Conservation (phyloP, 2,329 filamentous ascomycete species). For the Monosporascus sp. region DNA sequence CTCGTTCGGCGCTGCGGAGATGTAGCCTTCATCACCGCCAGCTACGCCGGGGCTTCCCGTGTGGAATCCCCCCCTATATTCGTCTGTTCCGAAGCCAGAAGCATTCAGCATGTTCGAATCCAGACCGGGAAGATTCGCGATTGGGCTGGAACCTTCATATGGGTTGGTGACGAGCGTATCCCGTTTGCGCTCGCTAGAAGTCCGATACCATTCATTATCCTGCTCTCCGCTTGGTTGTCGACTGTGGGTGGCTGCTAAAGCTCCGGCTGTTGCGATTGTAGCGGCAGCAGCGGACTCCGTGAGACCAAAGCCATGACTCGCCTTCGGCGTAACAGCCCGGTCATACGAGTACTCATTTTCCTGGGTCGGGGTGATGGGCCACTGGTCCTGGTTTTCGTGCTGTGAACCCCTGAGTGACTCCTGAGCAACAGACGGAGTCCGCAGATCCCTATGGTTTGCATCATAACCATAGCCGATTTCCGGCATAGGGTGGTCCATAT, state of each 20-base stretch:
- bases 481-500: constrained; percentile 65
- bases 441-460: constrained; percentile 54
- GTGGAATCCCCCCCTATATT: constrained; percentile 43
- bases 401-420: constrained; percentile 59
- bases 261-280: constrained; percentile 46
- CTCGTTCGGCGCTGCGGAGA: constrained; percentile 64
- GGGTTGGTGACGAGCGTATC: constrained; percentile 64
- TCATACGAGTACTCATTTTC: constrained; percentile 24
- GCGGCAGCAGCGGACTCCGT: constrained; percentile 47
- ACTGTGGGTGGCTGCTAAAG: constrained; percentile 42
- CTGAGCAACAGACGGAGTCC: constrained; percentile 77
- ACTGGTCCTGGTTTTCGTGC: constrained; percentile 22
- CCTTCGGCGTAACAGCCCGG: constrained; percentile 23
- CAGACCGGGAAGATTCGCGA: constrained; percentile 49
- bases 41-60: constrained; percentile 55
- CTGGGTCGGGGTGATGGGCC: constrained; percentile 30
- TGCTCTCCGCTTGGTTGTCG: constrained; percentile 52
- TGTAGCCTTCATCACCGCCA: constrained; percentile 84
- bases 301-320: constrained; percentile 35
- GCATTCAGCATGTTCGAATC: constrained; percentile 44
- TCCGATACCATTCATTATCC: constrained; percentile 61
- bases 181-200: constrained; percentile 58
- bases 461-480: constrained; percentile 65
- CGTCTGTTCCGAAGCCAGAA: constrained; percentile 30
- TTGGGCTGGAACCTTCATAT: constrained; percentile 60